These are phyloP conservation scores for Strobilomyces echinocephalus DNA, from an alignment of 768 basidiomycete species.

Conservation along the genomic window DNA sequence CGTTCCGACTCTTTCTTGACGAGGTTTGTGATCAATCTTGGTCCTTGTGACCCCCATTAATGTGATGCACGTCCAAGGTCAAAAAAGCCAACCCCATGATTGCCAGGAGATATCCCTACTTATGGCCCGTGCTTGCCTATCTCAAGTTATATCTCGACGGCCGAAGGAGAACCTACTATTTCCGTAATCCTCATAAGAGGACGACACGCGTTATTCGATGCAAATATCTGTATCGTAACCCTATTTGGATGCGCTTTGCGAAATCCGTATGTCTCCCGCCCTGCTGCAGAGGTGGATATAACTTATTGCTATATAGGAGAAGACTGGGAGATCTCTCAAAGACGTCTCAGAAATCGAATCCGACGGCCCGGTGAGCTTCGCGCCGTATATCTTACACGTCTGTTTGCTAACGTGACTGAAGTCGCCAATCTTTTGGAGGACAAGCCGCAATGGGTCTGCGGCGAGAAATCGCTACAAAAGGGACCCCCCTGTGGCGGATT, in stretches of 20 bases:
- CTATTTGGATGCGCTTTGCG: slow-evolving; percentile 12
- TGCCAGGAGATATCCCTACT: slow-evolving; percentile 10
- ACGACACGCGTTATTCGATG: background rate
- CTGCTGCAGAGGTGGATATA: background rate
- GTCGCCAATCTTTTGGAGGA: background rate
- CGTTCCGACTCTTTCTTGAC: slow-evolving; percentile 10
- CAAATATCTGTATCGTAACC: background rate
- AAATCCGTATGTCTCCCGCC: slow-evolving; percentile 1
- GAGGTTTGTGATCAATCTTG: slow-evolving; percentile 4
- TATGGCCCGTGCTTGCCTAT: slow-evolving; percentile 17
- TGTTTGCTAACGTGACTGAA: background rate
- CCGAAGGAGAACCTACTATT: background rate
- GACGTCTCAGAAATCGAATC: background rate
- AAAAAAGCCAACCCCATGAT: slow-evolving; percentile 12
- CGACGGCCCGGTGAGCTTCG: background rate
- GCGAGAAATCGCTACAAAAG: background rate
- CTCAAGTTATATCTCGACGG: slow-evolving; percentile 5
- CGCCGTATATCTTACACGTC: background rate
- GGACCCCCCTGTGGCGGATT: background rate
- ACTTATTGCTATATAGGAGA: slow-evolving; percentile 5
- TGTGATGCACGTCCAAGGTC: slow-evolving; percentile 2
- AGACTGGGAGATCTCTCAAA: slow-evolving; percentile 3
- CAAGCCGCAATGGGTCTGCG: background rate
- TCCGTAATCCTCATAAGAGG: too few relatives aligned
- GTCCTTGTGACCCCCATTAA: background rate